Conservation (phyloP, 192 early-diverging fungal species). For the Cladochytrium replicatum region DNA sequence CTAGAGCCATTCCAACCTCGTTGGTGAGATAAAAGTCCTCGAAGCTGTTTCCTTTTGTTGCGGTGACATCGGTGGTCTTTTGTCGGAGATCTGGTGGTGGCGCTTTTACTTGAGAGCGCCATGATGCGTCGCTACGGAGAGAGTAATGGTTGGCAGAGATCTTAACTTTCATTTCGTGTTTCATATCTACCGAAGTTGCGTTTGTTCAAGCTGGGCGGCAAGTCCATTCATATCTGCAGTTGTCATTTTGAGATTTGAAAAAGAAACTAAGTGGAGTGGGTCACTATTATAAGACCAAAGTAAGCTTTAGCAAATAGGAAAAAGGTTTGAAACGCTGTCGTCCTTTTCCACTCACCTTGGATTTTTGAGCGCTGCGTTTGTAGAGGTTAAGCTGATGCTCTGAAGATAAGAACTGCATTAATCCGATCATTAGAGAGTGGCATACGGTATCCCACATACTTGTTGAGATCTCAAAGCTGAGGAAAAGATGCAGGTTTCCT, state of each 20-base stretch:
- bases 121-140: slow-evolving; percentile 14
- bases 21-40: slow-evolving; percentile 98
- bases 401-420: too few relatives aligned
- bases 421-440: too few relatives aligned
- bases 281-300: too few relatives aligned
- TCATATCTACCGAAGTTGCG: not conserved
- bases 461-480: too few relatives aligned
- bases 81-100: slow-evolving; percentile 83
- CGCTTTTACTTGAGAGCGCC: slow-evolving; percentile 65
- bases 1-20: slow-evolving; percentile 96
- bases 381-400: too few relatives aligned
- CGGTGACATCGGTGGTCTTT: slow-evolving; percentile 95
- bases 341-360: too few relatives aligned
- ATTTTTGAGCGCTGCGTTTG: too few relatives aligned
- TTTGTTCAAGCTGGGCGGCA: not conserved
- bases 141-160: not conserved
- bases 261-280: too few relatives aligned
- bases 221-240: not conserved
- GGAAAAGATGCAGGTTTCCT: too few relatives aligned
- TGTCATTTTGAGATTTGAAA: not conserved
- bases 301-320: too few relatives aligned
- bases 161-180: not conserved
- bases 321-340: too few relatives aligned
- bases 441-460: too few relatives aligned
- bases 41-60: slow-evolving; percentile 98